These are phyloP conservation scores for Cucumis melo DNA, from an alignment of 306 rosid genomes.

Conservation along the genomic window DNA sequence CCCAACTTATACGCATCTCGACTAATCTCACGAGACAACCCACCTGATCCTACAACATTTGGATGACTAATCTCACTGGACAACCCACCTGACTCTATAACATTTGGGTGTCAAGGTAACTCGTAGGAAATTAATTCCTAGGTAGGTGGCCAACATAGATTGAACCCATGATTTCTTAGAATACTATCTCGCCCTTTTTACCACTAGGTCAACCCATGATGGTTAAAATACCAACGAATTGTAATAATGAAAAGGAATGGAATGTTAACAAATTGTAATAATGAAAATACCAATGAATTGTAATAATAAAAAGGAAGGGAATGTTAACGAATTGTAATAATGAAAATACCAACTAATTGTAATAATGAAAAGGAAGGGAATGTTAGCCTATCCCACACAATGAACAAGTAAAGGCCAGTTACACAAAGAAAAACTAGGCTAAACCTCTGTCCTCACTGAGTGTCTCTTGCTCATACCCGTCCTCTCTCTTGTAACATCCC, in stretches of 20 bases:
- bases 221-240: not conserved
- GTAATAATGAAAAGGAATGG: not conserved
- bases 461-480: slow-evolving; percentile 9
- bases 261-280: not conserved
- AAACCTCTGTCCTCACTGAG: not conserved
- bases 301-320: not conserved
- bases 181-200: too few species aligned
- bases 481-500: slow-evolving; percentile 21
- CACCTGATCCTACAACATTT: too few species aligned
- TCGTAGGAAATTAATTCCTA: too few species aligned
- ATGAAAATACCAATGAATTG: not conserved
- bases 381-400: not conserved
- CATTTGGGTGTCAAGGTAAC: too few species aligned
- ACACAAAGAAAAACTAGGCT: not conserved
- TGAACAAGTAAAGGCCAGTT: not conserved
- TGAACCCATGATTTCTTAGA: too few species aligned
- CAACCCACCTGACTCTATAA: too few species aligned
- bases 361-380: not conserved
- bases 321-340: not conserved
- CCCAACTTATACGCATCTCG: too few species aligned
- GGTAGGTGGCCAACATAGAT: too few species aligned
- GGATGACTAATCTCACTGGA: too few species aligned
- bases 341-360: not conserved
- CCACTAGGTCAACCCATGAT: too few species aligned
- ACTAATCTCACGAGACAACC: too few species aligned